Conservation (phyloP, 805 yeast genomes). For the Phaffomyces antillensis region DNA sequence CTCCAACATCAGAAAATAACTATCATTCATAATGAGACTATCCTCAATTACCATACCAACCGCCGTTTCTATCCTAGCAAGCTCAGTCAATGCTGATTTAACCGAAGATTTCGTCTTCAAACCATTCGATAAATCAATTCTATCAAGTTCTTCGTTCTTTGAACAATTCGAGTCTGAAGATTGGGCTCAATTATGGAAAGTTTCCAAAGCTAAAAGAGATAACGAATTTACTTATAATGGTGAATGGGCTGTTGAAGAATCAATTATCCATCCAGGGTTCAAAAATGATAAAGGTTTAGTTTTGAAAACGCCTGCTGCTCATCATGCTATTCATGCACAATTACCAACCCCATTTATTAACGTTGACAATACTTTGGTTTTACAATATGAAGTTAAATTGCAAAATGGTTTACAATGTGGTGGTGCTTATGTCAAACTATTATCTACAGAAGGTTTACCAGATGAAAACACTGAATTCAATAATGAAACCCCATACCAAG, state of each 20-base stretch:
- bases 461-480: slow-evolving; percentile 41
- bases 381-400: slow-evolving; percentile 84
- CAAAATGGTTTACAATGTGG: slow-evolving; percentile 80
- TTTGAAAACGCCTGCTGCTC: slow-evolving; percentile 66
- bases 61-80: slow-evolving; percentile 18
- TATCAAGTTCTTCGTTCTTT: slow-evolving; percentile 41
- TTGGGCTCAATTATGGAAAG: slow-evolving; percentile 43
- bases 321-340: slow-evolving; percentile 69
- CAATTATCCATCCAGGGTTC: slow-evolving; percentile 51
- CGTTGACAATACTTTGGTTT: slow-evolving; percentile 58
- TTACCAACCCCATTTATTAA: slow-evolving; percentile 54
- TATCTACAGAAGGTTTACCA: slow-evolving; percentile 37
- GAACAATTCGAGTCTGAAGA: slow-evolving; percentile 52
- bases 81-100: slow-evolving; percentile 17
- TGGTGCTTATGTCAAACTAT: slow-evolving; percentile 80
- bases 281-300: slow-evolving; percentile 69
- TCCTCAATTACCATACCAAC: slow-evolving; percentile 18
- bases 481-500: slow-evolving; percentile 65
- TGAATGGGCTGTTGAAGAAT: slow-evolving; percentile 67
- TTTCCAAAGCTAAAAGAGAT: slow-evolving; percentile 49
- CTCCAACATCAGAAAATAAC: neutral
- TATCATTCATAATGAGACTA: slow-evolving; percentile 13
- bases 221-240: slow-evolving; percentile 60
- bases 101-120: slow-evolving; percentile 25
- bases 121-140: slow-evolving; percentile 28